Conservation (phyloP, 805 yeast genomes). For the Teunomyces atbi region DNA sequence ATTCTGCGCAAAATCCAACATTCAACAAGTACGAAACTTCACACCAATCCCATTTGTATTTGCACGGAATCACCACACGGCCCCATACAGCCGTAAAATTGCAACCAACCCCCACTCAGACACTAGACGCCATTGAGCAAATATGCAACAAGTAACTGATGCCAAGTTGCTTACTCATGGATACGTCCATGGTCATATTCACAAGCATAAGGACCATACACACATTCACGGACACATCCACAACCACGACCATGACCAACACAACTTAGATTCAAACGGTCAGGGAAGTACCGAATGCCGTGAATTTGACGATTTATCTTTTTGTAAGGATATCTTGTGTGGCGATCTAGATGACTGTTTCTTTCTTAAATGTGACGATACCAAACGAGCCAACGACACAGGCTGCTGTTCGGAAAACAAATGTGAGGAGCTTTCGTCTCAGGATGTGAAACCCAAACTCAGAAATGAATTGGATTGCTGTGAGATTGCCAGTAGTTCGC, state of each 20-base stretch:
- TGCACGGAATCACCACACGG: not conserved
- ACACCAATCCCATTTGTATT: not conserved
- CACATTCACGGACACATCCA: constrained; percentile 71
- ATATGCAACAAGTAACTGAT: not conserved
- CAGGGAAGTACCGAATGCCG: constrained; percentile 15
- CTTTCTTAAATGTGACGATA: constrained; percentile 33
- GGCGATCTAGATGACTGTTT: constrained; percentile 46
- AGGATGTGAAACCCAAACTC: not conserved
- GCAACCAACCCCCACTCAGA: not conserved
- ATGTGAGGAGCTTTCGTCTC: constrained; percentile 5
- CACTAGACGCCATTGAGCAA: not conserved
- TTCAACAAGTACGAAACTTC: not conserved
- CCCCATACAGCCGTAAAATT: not conserved
- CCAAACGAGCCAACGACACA: constrained; percentile 1
- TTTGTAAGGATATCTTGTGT: constrained; percentile 41
- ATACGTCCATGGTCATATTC: constrained; percentile 67
- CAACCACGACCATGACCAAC: constrained; percentile 38
- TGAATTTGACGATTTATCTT: constrained; percentile 29
- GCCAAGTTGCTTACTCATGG: constrained; percentile 34
- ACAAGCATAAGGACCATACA: constrained; percentile 58
- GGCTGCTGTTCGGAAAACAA: constrained; percentile 3
- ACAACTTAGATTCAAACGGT: not conserved
- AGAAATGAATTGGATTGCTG: constrained; percentile 8
- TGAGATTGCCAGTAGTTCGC: constrained; percentile 8
- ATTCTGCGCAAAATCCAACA: not conserved